Evolutionary conservation across 2,329 filamentous ascomycete genomes (phyloP), one percentile per base, ranked within the genome.

Genomic region (Didymella pinodella): DNA sequence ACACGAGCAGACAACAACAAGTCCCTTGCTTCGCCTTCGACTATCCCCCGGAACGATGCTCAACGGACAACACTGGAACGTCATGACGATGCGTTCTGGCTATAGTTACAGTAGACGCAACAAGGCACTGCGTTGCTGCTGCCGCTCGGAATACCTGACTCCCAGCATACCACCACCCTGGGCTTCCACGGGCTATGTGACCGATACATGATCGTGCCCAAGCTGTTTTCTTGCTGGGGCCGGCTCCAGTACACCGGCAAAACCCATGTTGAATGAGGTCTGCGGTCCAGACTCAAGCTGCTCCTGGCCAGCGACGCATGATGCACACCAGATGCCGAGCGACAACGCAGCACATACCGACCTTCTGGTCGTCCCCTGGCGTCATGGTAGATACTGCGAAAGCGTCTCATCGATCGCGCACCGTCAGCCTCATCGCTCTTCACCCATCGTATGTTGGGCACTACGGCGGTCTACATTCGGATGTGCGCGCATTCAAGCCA

Each of bases 351-450:
- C 25, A 28, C 25, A 41, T 11, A 7, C 47, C 29, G 26, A 46
- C 25, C 38, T 36, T 31, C 53, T 18, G 43, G 34, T 28, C 36
- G 41, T 31, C 48, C 45, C 52, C 54, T 31, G 46, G 65, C 51
- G 53, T 45, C 50, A 48, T 54, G 34, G 55, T 57, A 51, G 51
- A 18, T 18, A 28, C 46, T 7, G 29, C 32, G 56, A 40, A 49
- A 32, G 29, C 28, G 38, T 41, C 32, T 49, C 62, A 62, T 50
- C 72, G 70, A 70, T 73, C 62, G 49, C 59, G 59, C 25, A 61
- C 53, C 20, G 31, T 36, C 50, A 47, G 40, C 55, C 20, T 54
- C 7, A 41, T 49, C 43, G 20, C 12, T 32, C 32, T 18, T 47
- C 41, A 44, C 22, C 41, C 22, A 36, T 44, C 41, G 14, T 44